Evolutionary conservation across 352 stramenopile genomes (phyloP).

Genomic region (Chrysophaeum taylorii): DNA sequence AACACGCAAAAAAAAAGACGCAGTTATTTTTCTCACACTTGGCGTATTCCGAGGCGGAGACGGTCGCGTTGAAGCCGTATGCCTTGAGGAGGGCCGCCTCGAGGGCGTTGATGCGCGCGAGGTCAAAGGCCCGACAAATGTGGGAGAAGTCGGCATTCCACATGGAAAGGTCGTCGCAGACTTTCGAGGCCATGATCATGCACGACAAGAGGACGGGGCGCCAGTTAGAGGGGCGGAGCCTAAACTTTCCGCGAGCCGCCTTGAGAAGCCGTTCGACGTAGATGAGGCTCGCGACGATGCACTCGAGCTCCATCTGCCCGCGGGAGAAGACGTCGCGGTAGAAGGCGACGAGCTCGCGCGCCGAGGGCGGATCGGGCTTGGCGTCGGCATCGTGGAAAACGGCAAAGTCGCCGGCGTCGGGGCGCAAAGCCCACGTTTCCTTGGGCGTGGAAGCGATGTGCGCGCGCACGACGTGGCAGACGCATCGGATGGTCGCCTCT

Average conservation of each 20-base stretch:
- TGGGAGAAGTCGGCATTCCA: slow-evolving; percentile 93
- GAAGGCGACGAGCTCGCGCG: slow-evolving; percentile 67
- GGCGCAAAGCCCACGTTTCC: no score
- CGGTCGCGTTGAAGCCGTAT: slow-evolving; percentile 63
- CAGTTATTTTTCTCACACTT: slow-evolving; percentile 31
- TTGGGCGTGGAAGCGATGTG: slow-evolving; percentile 74
- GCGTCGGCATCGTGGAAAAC: slow-evolving; percentile 26
- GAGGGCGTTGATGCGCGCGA: slow-evolving; percentile 87
- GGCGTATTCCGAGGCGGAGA: slow-evolving; percentile 66
- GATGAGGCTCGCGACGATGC: slow-evolving; percentile 93
- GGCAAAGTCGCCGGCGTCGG: slow-evolving; percentile 35
- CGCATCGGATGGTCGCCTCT: slow-evolving; percentile 84
- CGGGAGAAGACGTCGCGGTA: slow-evolving; percentile 80
- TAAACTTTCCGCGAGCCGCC: slow-evolving; percentile 39
- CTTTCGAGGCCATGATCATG: slow-evolving; percentile 91
- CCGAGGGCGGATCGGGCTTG: neutral
- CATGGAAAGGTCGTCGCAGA: slow-evolving; percentile 95
- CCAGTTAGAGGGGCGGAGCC: slow-evolving; percentile 72
- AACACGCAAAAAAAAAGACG: slow-evolving; percentile 25
- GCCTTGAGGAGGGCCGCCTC: slow-evolving; percentile 74
- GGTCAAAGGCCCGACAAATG: slow-evolving; percentile 71
- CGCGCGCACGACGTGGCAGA: slow-evolving; percentile 83
- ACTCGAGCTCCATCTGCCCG: slow-evolving; percentile 83
- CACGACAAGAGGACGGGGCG: slow-evolving; percentile 82
- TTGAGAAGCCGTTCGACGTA: slow-evolving; percentile 92